Percentiles rank a stretch among this genome's conserved stretches.
Conservation (phyloP, 2,329 filamentous ascomycete genomes). For the Trichoderma asperellum region DNA sequence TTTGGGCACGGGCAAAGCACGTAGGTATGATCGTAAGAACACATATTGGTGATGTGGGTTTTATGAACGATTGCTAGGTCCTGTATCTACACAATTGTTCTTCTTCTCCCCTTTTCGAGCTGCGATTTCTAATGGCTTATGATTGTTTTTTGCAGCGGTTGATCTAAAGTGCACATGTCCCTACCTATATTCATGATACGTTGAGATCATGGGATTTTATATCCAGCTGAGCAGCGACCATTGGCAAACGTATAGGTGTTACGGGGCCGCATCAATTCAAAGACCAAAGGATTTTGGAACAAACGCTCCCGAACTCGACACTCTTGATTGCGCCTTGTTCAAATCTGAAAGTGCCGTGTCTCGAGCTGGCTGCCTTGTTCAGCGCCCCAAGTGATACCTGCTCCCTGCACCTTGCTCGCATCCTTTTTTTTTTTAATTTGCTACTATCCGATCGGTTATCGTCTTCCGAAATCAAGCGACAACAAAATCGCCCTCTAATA, state of each 20-base stretch:
- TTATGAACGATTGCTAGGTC: not conserved
- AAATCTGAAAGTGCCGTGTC: not conserved
- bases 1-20: conserved; percentile 15
- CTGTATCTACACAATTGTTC: not conserved
- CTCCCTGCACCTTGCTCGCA: too few species aligned
- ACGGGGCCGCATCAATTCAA: not conserved
- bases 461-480: not conserved
- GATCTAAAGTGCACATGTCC: not conserved
- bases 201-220: not conserved
- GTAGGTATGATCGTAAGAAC: not conserved
- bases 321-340: not conserved
- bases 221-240: not conserved
- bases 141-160: not conserved
- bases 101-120: not conserved
- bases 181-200: not conserved
- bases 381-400: too few species aligned
- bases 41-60: conserved; percentile 9
- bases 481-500: not conserved
- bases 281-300: not conserved
- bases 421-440: too few species aligned
- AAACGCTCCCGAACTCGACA: not conserved
- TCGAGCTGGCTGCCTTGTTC: not conserved
- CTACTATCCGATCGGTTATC: not conserved
- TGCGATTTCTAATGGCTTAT: not conserved
- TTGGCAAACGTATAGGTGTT: not conserved